Conservation (phyloP, 192 early-diverging fungal genomes). For the Rhizoclosmatium sp. region DNA sequence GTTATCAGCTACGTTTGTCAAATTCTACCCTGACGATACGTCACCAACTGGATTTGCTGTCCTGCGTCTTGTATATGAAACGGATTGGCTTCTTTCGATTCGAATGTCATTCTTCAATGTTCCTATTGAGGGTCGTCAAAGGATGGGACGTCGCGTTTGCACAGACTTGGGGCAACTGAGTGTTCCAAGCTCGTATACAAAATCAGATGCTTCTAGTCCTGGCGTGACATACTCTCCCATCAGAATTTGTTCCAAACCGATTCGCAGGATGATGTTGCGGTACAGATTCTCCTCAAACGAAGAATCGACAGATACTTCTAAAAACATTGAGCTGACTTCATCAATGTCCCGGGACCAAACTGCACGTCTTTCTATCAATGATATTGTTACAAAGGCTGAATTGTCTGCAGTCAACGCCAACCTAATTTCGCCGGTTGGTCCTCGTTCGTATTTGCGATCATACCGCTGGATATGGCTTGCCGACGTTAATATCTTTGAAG, state of each 20-base stretch:
- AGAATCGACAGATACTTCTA: constrained; percentile 22
- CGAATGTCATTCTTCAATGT: constrained; percentile 54
- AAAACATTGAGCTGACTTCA: too few species aligned
- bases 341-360: background rate
- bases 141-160: constrained; percentile 40
- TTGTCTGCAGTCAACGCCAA: constrained; percentile 1
- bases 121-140: constrained; percentile 18
- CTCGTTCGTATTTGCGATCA: constrained; percentile 50
- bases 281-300: constrained; percentile 35
- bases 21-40: constrained; percentile 33
- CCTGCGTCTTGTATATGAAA: constrained; percentile 49
- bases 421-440: constrained; percentile 34
- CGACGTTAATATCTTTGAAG: constrained; percentile 38
- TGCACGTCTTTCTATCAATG: background rate
- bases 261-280: constrained; percentile 42
- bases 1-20: constrained; percentile 31
- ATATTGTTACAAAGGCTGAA: constrained; percentile 15
- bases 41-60: constrained; percentile 51
- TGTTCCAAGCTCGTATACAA: constrained; percentile 22
- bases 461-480: constrained; percentile 61
- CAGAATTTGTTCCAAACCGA: constrained; percentile 51
- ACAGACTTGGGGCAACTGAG: constrained; percentile 3
- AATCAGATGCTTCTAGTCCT: constrained; percentile 9
- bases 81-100: constrained; percentile 52
- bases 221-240: constrained; percentile 46